Evolutionary conservation across 2,329 filamentous ascomycete genomes (phyloP).

Genomic region (Thyridium curvatum): DNA sequence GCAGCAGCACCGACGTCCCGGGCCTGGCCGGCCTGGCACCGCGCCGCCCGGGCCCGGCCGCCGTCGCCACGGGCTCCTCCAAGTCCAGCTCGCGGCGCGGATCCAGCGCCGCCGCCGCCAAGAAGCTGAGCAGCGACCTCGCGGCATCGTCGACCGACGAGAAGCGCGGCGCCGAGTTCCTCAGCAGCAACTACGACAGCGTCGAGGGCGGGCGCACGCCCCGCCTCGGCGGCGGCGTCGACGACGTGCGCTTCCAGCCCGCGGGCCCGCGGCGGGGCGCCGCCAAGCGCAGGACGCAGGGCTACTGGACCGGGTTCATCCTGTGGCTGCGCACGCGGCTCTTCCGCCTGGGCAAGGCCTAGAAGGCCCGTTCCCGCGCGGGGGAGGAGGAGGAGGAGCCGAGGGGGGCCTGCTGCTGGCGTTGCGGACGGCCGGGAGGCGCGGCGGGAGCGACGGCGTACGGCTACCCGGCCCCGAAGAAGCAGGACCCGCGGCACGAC

Average conservation of each 20-base stretch:
- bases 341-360: conserved; percentile 28
- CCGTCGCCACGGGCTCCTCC: too few species aligned
- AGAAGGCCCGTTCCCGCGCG: too few species aligned
- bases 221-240: conserved; percentile 27
- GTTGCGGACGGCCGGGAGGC: too few species aligned
- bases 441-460: too few species aligned
- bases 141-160: conserved; percentile 17
- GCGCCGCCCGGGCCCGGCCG: not conserved
- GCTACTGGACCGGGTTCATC: conserved; percentile 57
- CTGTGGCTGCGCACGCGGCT: conserved; percentile 58
- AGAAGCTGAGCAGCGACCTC: not conserved
- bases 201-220: conserved; percentile 23
- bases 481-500: too few species aligned
- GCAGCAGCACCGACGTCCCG: conserved; percentile 13
- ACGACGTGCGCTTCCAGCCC: conserved; percentile 36
- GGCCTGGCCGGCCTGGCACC: conserved; percentile 6
- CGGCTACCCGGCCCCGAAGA: too few species aligned
- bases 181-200: conserved; percentile 39
- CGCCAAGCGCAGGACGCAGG: conserved; percentile 54
- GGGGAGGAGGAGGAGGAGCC: too few species aligned
- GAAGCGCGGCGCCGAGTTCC: conserved; percentile 33
- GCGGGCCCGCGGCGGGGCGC: conserved; percentile 31
- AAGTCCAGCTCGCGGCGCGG: too few species aligned
- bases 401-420: too few species aligned
- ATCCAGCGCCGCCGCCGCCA: not conserved